phyloP scores from a whole-genome alignment of 306 rosid genomes.

The Datisca glomerata region DNA sequence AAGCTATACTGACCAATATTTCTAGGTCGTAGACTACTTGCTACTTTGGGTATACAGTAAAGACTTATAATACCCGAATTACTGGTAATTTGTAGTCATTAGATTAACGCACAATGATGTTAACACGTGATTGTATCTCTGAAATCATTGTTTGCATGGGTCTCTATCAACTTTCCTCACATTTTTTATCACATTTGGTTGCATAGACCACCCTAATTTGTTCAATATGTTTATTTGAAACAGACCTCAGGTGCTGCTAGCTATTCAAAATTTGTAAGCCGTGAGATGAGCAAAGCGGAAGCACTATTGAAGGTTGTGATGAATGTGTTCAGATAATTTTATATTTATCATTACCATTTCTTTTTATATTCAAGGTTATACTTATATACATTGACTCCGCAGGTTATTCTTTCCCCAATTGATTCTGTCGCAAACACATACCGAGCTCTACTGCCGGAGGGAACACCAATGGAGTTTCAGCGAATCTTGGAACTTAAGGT shows the following conservation, averaged over 20 bases:
- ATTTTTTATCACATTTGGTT: no score
- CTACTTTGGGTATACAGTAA: no score
- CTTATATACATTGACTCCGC: slow-evolving; percentile 11
- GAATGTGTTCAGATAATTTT: slow-evolving; percentile 5
- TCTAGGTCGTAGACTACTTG: no score
- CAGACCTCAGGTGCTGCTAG: slow-evolving; percentile 91
- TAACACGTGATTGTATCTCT: no score
- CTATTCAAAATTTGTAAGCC: slow-evolving; percentile 88
- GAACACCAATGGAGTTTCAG: slow-evolving; percentile 98
- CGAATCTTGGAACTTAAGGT: slow-evolving; percentile 98
- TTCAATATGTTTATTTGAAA: slow-evolving; percentile 12
- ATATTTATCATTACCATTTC: slow-evolving; percentile 5
- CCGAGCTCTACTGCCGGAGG: slow-evolving; percentile 94
- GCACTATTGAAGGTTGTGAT: slow-evolving; percentile 83
- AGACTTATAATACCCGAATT: no score
- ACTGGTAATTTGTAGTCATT: no score
- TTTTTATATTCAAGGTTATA: slow-evolving; percentile 7
- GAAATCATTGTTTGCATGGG: no score
- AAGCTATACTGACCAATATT: no score
- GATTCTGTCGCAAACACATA: slow-evolving; percentile 97
- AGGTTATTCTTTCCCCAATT: slow-evolving; percentile 93
- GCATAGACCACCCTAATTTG: no score
- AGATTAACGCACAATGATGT: no score
- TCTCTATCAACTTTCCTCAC: no score
- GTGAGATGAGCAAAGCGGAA: slow-evolving; percentile 99